phyloP scores from a whole-genome alignment of 345 rosid species.

The Psidium guajava region DNA sequence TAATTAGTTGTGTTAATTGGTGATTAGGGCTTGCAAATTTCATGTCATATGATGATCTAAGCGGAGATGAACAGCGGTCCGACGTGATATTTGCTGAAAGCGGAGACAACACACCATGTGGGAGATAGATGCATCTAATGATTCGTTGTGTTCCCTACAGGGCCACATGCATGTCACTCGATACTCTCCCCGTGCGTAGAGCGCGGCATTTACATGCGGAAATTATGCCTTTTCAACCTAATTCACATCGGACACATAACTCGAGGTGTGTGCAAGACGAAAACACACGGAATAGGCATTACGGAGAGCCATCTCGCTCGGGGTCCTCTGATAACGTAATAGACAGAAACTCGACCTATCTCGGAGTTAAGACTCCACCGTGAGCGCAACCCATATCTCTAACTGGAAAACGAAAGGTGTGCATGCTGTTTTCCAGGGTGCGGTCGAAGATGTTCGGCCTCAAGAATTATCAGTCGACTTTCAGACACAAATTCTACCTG shows the following conservation, averaged over 20 bases:
- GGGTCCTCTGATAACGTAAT: too few species aligned
- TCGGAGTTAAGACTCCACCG: neutral
- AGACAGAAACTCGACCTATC: neutral
- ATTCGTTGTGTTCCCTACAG: too few species aligned
- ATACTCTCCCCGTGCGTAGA: neutral
- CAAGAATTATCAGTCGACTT: neutral
- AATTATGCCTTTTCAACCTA: neutral
- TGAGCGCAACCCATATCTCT: neutral
- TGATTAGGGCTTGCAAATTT: too few species aligned
- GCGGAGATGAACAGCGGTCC: neutral
- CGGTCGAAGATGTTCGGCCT: neutral
- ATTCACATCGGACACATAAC: neutral
- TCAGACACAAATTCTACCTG: neutral
- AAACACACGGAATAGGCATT: neutral
- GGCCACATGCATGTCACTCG: too few species aligned
- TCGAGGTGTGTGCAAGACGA: too few species aligned
- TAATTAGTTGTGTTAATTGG: too few species aligned
- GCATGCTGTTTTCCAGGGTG: neutral
- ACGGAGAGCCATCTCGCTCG: neutral
- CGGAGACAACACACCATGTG: neutral
- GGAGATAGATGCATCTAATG: too few species aligned
- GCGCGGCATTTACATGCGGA: neutral
- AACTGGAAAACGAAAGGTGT: neutral
- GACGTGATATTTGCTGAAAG: neutral
- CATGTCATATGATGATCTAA: neutral